Evolutionary conservation across 1,139 yeast genomes (phyloP).

Genomic region (Candida dubliniensis): DNA sequence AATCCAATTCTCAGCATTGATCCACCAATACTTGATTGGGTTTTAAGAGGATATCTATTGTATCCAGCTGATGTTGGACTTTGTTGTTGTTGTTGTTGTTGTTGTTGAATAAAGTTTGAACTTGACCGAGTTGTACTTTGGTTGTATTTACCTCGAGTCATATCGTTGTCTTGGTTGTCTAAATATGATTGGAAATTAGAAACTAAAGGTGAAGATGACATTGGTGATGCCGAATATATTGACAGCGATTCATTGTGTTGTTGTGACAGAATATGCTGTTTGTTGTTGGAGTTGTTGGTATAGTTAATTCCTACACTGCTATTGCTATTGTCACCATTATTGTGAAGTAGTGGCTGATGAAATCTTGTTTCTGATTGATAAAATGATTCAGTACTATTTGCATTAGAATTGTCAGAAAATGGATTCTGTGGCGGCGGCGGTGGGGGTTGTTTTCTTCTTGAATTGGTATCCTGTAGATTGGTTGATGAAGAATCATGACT

Average conservation of each 20-base stretch:
- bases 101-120: too few species aligned
- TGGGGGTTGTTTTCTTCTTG: neutral
- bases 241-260: conserved; percentile 2
- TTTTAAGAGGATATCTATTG: too few species aligned
- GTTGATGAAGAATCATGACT: neutral
- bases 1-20: too few species aligned
- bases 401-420: conserved; percentile 1
- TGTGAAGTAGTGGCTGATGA: neutral
- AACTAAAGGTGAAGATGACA: neutral
- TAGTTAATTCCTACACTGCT: neutral
- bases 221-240: conserved; percentile 4
- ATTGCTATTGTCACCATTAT: neutral
- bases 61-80: too few species aligned
- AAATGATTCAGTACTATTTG: neutral
- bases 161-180: too few species aligned
- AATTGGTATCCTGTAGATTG: neutral
- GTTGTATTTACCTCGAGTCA: too few species aligned
- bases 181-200: too few species aligned
- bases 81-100: too few species aligned
- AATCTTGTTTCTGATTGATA: neutral
- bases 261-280: neutral
- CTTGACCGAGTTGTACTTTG: too few species aligned
- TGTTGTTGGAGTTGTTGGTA: too few species aligned
- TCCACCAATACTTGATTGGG: too few species aligned
- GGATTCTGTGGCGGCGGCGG: conserved; percentile 1